Conservation (phyloP, 768 basidiomycete genomes). For the Aureoboletus auriporus region DNA sequence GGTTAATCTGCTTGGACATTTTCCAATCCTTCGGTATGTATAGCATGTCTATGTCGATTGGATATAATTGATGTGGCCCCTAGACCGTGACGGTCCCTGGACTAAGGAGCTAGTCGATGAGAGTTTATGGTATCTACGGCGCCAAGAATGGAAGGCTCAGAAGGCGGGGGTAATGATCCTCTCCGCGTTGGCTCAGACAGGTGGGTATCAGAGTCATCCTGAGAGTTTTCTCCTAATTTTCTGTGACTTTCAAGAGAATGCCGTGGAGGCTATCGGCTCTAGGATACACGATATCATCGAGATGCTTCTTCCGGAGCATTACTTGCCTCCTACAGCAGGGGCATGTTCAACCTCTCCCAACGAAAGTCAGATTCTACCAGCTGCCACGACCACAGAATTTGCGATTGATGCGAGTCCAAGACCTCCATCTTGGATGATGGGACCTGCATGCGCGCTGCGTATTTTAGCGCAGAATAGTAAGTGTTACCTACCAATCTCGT, state of each 20-base stretch:
- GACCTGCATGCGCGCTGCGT: slow-evolving; percentile 19
- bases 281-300: too few species aligned
- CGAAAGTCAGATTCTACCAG: too few species aligned
- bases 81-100: slow-evolving; percentile 1
- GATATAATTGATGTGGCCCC: not conserved
- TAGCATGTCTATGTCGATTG: too few species aligned
- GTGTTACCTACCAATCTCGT: not conserved
- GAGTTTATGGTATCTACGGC: not conserved
- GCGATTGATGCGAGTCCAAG: too few species aligned
- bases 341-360: too few species aligned
- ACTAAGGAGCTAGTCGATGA: not conserved
- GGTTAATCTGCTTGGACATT: slow-evolving; percentile 4
- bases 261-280: too few species aligned
- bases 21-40: slow-evolving; percentile 1
- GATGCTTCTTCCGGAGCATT: too few species aligned
- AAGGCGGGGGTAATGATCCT: slow-evolving; percentile 20
- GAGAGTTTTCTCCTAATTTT: too few species aligned
- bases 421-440: slow-evolving; percentile 14
- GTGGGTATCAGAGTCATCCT: not conserved
- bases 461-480: slow-evolving; percentile 13
- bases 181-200: slow-evolving; percentile 16
- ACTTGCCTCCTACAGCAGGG: too few species aligned
- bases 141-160: slow-evolving; percentile 10
- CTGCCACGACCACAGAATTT: too few species aligned
- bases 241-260: too few species aligned